These are phyloP conservation scores for Apophysomyces ossiformis DNA, from an alignment of 371 early-diverging fungal species.

Conservation along the genomic window DNA sequence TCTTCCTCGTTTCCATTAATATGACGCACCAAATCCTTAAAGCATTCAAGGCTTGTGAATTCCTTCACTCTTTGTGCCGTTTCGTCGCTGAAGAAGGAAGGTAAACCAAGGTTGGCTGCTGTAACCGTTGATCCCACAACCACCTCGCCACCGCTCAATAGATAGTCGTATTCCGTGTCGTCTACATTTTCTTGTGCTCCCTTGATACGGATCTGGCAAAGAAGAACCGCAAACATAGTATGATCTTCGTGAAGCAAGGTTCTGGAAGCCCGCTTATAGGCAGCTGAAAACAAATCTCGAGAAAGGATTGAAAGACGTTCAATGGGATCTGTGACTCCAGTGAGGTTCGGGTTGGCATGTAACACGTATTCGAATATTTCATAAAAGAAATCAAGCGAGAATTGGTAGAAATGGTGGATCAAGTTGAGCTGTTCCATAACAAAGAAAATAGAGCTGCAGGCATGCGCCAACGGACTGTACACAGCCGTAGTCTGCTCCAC, in stretches of 20 bases:
- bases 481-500: constrained; percentile 90
- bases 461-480: constrained; percentile 91
- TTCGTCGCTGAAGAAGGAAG: constrained; percentile 69
- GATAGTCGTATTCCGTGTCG: constrained; percentile 76
- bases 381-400: constrained; percentile 96
- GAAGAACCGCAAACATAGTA: constrained; percentile 83
- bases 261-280: constrained; percentile 83
- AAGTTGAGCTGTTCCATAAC: constrained; percentile 91
- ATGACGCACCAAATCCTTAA: constrained; percentile 59
- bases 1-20: constrained; percentile 51
- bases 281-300: constrained; percentile 83
- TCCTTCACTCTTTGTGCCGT: constrained; percentile 57
- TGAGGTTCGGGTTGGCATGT: constrained; percentile 77
- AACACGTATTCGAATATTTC: constrained; percentile 91
- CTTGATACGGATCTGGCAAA: constrained; percentile 87
- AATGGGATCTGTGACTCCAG: constrained; percentile 71
- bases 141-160: constrained; percentile 63
- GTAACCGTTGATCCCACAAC: constrained; percentile 50
- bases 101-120: constrained; percentile 46
- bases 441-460: constrained; percentile 95
- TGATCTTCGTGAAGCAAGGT: constrained; percentile 92
- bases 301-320: constrained; percentile 79
- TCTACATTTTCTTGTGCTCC: constrained; percentile 62
- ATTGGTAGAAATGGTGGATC: constrained; percentile 95
- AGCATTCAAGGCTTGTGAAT: constrained; percentile 56